A percentile compares a stretch with the other conserved stretches of the same genome.
Conservation (phyloP, 768 basidiomycete species). For the Hydnomerulius pinastri region DNA sequence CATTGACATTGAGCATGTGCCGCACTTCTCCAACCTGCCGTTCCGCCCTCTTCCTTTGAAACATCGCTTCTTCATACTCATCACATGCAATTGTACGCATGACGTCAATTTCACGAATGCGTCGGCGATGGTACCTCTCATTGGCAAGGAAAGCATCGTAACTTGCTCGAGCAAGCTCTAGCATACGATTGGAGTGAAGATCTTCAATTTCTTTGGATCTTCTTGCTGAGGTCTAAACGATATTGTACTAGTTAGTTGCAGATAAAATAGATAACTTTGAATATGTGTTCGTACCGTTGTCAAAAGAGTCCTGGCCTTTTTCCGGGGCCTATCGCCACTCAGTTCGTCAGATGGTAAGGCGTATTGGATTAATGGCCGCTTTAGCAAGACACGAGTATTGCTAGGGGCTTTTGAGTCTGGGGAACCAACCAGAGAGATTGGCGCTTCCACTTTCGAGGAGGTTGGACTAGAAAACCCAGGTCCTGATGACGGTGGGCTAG, state of each 20-base stretch:
- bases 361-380: no score
- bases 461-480: no score
- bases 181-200: background rate
- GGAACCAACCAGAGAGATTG: no score
- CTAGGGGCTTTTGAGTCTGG: no score
- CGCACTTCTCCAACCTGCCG: background rate
- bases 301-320: no score
- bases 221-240: background rate
- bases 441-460: no score
- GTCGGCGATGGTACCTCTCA: background rate
- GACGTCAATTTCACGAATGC: background rate
- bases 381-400: no score
- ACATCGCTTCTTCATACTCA: background rate
- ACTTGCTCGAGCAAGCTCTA: constrained; percentile 2
- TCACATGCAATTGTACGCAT: background rate
- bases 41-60: background rate
- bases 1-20: background rate
- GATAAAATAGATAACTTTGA: background rate
- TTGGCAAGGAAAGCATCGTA: background rate
- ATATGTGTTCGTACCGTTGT: no score
- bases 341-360: no score
- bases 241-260: background rate
- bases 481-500: no score
- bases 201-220: background rate
- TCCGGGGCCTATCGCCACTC: no score